Base-by-base conservation (phyloP, 148 eudicot species). In the Chenopodium album region DNA sequence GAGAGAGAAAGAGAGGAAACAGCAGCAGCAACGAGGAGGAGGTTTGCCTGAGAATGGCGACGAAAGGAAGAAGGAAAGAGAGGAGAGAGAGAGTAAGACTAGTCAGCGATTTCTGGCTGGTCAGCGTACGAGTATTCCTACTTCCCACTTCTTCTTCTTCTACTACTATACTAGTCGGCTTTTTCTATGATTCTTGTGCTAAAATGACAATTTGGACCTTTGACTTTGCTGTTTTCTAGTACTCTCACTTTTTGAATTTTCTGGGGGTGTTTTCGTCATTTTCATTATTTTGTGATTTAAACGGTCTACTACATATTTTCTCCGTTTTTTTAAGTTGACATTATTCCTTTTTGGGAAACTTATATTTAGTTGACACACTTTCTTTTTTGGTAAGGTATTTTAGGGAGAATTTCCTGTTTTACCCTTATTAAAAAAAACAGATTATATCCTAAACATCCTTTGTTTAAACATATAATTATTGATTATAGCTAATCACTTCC, bases 11-110 rank as follows among this genome's bases (percentile, higher is more conserved):
- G 48, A 7, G 31, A 9, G 10, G 75, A 29, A 74, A 31, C 63
- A 74, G 76, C 76, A 73, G 77, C 77, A 74, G 63, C 77, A 74
- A 74, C 77, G 63, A 74, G 77, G 26, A 74, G 77, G 77, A 52
- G 12, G 59, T 22, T 3, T 47, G 60, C 76, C 50, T 3, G 26
- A 73, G 34, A 70, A 70, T 34, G 48, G 47, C 44, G 44, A 37
- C 44, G 44, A 37, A 37, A 37, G 7, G 44, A 37, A 37, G 44
- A 37, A 37, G 7, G 44, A 37, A 37, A 37, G 44, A 37, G 7
- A 44, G 26, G 34, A 34, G n/a, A 22, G 12, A 71, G 28, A n/a
- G 17, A 17, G 62, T 56, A 41, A 71, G 46, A 37, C 22, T 74
- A 74, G 77, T 74, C 63, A 74, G 63, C 56, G 63, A 74, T 48